phyloP scores from a whole-genome alignment of 2,329 filamentous ascomycete species.

The Nectriaceae sp. region DNA sequence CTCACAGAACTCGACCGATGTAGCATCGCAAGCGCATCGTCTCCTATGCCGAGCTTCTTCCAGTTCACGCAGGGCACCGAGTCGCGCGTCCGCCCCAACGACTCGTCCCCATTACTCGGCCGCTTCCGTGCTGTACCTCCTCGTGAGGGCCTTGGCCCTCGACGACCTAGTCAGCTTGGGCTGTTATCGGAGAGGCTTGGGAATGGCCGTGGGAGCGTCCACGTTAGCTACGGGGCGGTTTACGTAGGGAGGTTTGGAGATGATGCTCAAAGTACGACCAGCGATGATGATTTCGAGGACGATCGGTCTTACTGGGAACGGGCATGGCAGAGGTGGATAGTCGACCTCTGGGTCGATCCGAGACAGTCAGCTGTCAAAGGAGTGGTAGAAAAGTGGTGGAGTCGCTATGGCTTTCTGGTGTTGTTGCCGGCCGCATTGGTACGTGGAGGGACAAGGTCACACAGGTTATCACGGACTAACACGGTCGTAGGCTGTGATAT shows the following conservation, averaged over 20 bases:
- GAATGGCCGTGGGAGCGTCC: constrained; percentile 51
- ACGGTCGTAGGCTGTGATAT: constrained; percentile 55
- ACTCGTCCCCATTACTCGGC: constrained; percentile 63
- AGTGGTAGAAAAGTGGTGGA: constrained; percentile 65
- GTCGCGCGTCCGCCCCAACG: constrained; percentile 52
- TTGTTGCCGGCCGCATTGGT: constrained; percentile 63
- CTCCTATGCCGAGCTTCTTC: constrained; percentile 64
- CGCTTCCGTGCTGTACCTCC: constrained; percentile 65
- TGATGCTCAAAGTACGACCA: constrained; percentile 22
- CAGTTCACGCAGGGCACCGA: constrained; percentile 67
- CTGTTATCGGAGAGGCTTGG: constrained; percentile 39
- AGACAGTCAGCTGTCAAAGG: constrained; percentile 58
- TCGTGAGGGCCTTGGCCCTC: constrained; percentile 32
- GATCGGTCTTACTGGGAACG: constrained; percentile 37
- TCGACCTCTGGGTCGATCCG: constrained; percentile 63
- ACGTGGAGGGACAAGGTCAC: constrained; percentile 28
- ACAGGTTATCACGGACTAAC: constrained; percentile 10
- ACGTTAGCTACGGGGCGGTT: constrained; percentile 58
- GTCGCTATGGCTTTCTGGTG: constrained; percentile 61
- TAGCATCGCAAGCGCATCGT: constrained; percentile 2
- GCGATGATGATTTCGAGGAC: constrained; percentile 37
- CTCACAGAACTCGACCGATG: not conserved
- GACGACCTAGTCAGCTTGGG: constrained; percentile 39
- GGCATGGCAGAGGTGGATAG: constrained; percentile 38
- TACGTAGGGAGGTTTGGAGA: constrained; percentile 46